Evolutionary conservation across 2,329 filamentous ascomycete genomes (phyloP).

Genomic region (Paraphaeosphaeria sporulosa): DNA sequence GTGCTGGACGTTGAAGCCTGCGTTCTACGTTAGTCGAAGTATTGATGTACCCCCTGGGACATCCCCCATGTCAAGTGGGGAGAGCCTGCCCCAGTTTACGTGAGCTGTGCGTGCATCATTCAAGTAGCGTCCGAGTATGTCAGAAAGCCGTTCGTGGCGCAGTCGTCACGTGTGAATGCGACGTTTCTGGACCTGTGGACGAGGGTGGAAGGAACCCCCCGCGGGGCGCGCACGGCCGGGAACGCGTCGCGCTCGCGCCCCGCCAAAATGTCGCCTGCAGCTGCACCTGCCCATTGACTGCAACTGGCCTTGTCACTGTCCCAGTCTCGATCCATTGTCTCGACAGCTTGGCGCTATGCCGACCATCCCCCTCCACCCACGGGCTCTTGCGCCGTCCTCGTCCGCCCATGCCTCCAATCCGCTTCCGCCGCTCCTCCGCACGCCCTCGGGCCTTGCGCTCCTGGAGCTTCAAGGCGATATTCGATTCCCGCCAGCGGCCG

Average conservation of each 20-base stretch:
- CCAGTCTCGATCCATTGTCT: background rate
- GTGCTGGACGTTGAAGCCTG: background rate
- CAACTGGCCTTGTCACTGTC: background rate
- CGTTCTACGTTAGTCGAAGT: background rate
- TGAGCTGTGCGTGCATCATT: too few relatives aligned
- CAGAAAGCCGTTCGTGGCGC: too few relatives aligned
- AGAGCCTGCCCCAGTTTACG: too few relatives aligned
- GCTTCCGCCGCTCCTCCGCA: conserved; percentile 84
- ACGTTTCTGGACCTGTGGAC: background rate
- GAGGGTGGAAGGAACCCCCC: conserved; percentile 1
- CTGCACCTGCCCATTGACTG: background rate
- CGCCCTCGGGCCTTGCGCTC: conserved; percentile 86
- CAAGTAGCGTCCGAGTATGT: too few relatives aligned
- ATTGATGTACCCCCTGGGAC: too few relatives aligned
- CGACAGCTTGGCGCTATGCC: conserved; percentile 34
- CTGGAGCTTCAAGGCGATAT: conserved; percentile 93
- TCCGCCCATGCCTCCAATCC: conserved; percentile 55
- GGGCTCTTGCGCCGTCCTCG: conserved; percentile 7
- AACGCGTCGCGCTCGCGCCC: conserved; percentile 16
- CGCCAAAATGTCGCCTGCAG: background rate
- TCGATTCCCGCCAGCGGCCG: conserved; percentile 67
- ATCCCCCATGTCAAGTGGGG: too few relatives aligned
- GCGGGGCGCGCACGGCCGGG: conserved; percentile 13
- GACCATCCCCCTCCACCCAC: conserved; percentile 36
- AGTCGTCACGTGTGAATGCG: background rate